These are phyloP conservation scores for Poa pratensis DNA, from an alignment of 176 grass and related monocot species.

Conservation along the genomic window DNA sequence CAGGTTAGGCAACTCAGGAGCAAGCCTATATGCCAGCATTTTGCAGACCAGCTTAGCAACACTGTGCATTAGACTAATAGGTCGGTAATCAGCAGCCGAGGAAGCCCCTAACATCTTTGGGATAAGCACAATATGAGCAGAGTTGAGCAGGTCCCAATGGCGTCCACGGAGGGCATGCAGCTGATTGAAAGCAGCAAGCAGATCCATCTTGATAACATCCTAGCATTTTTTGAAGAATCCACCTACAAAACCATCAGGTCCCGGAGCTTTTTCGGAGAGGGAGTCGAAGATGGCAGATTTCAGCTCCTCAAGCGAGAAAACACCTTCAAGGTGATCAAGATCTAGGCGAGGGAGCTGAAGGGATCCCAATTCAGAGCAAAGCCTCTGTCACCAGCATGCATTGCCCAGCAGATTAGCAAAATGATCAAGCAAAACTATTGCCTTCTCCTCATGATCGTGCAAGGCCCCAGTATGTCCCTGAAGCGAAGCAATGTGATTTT, in stretches of 20 bases:
- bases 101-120: background rate
- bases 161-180: background rate
- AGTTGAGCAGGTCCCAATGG: background rate
- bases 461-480: too few species aligned
- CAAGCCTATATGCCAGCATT: background rate
- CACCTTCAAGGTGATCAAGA: background rate
- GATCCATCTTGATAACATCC: background rate
- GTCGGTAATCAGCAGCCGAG: background rate
- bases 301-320: background rate
- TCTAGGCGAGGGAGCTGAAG: background rate
- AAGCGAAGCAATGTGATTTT: background rate
- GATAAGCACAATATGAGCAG: background rate
- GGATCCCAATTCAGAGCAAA: too few species aligned
- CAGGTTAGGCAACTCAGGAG: accelerated
- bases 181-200: background rate
- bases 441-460: too few species aligned
- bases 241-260: background rate
- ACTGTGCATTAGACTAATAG: background rate
- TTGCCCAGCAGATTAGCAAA: too few species aligned
- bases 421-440: too few species aligned
- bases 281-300: background rate
- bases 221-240: background rate
- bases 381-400: too few species aligned
- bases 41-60: background rate
- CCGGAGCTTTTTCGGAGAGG: background rate